phyloP scores from a whole-genome alignment of 169 alveolate species.

The Perkinsus chesapeaki region DNA sequence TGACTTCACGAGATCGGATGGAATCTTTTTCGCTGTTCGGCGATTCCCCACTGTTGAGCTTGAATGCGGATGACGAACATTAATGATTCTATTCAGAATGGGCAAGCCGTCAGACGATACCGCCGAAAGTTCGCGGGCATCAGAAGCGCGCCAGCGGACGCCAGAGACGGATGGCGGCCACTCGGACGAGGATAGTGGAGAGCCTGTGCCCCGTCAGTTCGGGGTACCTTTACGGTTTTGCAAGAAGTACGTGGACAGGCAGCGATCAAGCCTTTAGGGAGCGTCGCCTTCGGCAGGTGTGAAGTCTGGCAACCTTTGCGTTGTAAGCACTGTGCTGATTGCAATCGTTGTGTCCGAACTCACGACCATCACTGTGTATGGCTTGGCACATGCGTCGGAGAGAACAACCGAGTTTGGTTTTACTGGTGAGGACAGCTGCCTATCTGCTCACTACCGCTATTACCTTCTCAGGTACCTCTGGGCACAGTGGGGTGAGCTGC shows the following conservation, averaged over 20 bases:
- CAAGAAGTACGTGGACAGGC: not conserved
- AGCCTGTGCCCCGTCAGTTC: not conserved
- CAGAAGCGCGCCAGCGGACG: not conserved
- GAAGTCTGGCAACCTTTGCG: conserved; percentile 49
- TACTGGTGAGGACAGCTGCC: not conserved
- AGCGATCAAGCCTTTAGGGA: not conserved
- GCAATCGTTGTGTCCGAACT: conserved; percentile 64
- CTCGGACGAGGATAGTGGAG: not conserved
- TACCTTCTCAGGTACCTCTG: not conserved
- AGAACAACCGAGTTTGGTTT: conserved; percentile 25
- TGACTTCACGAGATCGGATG: no score
- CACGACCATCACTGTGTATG: conserved; percentile 81
- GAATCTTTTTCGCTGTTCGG: not conserved
- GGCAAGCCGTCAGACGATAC: not conserved
- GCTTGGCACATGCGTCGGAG: conserved; percentile 68
- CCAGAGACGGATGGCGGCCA: not conserved
- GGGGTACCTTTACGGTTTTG: not conserved
- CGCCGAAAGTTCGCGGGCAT: not conserved
- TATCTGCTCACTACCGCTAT: not conserved
- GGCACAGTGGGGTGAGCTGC: not conserved
- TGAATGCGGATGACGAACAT: not conserved
- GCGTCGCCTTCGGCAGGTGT: conserved; percentile 55
- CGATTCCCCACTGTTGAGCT: no score
- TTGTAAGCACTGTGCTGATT: conserved; percentile 62
- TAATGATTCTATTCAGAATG: not conserved